Conservation (phyloP, 1,139 yeast genomes). For the Debaryomyces sp. region DNA sequence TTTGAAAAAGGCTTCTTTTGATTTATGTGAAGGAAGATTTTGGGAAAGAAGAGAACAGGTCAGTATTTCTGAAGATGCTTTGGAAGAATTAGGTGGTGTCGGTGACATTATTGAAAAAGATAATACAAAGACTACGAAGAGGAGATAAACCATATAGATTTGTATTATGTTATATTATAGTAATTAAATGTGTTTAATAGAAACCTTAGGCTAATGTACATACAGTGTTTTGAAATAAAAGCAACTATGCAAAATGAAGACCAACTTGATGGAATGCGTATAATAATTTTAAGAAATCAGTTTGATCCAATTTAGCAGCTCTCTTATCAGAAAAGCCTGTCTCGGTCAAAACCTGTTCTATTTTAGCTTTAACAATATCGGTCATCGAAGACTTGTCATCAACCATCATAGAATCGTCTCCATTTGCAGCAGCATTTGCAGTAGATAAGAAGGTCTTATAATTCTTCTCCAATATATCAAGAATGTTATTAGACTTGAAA, state of each 20-base stretch:
- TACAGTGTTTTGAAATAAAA: slow-evolving; percentile 25
- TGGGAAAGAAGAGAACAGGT: slow-evolving; percentile 98
- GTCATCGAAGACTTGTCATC: slow-evolving; percentile 49
- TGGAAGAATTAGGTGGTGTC: slow-evolving; percentile 91
- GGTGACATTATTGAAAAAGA: slow-evolving; percentile 88
- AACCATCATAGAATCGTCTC: slow-evolving; percentile 55
- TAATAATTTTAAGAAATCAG: slow-evolving; percentile 82
- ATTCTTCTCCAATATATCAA: slow-evolving; percentile 84
- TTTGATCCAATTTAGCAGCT: slow-evolving; percentile 93
- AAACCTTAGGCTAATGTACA: slow-evolving; percentile 10
- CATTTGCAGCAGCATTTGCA: slow-evolving; percentile 48
- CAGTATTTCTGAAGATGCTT: slow-evolving; percentile 81
- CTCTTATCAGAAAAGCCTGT: slow-evolving; percentile 85
- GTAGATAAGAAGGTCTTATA: slow-evolving; percentile 79
- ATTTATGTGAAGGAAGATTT: slow-evolving; percentile 91
- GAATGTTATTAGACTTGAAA: slow-evolving; percentile 80
- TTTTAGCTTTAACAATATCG: slow-evolving; percentile 57
- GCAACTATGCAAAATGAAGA: slow-evolving; percentile 80
- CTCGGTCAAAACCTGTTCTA: slow-evolving; percentile 67
- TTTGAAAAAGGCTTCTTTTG: slow-evolving; percentile 86
- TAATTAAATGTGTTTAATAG: slow-evolving; percentile 5
- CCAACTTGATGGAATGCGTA: slow-evolving; percentile 98
- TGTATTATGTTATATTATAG: slow-evolving; percentile 2
- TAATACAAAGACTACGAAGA: slow-evolving; percentile 45
- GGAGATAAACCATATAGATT: slow-evolving; percentile 27